These are phyloP conservation scores for Marasmius oreades DNA, from an alignment of 1,284 basidiomycete genomes.

Conservation along the genomic window DNA sequence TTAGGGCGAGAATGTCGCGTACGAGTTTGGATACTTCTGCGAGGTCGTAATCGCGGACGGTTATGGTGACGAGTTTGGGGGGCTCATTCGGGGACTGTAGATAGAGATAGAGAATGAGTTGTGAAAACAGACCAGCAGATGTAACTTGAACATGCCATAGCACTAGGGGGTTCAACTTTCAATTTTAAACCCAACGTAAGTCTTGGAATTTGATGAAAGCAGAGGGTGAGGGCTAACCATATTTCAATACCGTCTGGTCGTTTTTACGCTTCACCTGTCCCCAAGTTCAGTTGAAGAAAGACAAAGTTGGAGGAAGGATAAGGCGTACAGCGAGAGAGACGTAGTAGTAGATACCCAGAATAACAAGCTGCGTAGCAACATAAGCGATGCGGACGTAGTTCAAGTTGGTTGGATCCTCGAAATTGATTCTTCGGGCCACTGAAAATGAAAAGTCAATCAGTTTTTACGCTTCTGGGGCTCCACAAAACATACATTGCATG, in stretches of 20 bases:
- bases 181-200: not conserved
- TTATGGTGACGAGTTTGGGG: constrained; percentile 86
- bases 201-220: constrained; percentile 7
- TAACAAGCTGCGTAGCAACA: constrained; percentile 67
- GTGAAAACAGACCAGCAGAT: constrained; percentile 9
- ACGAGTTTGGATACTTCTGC: constrained; percentile 85
- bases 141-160: constrained; percentile 47
- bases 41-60: constrained; percentile 92
- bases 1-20: constrained; percentile 22
- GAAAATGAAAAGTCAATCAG: constrained; percentile 15
- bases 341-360: constrained; percentile 76
- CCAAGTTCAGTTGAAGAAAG: not conserved
- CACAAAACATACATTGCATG: constrained; percentile 70
- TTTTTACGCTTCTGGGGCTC: constrained; percentile 5
- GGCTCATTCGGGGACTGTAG: constrained; percentile 59
- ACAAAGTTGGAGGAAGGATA: constrained; percentile 3
- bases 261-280: constrained; percentile 92
- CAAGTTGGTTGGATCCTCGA: constrained; percentile 85
- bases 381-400: constrained; percentile 85
- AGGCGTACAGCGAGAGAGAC: constrained; percentile 59
- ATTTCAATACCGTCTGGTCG: constrained; percentile 94
- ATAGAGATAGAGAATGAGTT: not conserved
- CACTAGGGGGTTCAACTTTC: constrained; percentile 55
- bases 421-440: constrained; percentile 90
- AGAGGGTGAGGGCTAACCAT: constrained; percentile 44